Evolutionary conservation across 331 rosid species (phyloP), one percentile per base, ranked within the genome.

Genomic region (Arachis monticola): DNA sequence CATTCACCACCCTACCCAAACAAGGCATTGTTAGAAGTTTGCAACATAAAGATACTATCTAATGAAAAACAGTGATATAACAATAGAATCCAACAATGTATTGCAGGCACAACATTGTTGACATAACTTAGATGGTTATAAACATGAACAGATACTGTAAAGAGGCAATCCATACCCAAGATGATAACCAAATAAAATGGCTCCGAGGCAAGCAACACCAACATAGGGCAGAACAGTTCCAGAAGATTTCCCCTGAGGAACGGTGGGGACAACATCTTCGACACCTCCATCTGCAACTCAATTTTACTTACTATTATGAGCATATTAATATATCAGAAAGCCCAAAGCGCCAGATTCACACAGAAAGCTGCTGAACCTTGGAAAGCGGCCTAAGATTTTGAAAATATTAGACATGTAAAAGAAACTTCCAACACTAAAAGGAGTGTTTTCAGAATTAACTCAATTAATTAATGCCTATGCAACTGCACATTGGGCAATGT

Each of bases 171-270:
- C 75, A 66, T 91, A 94, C 99, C 97, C 99, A 8, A 94, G 91
- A 84, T 94, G 99, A 76, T 94, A 94, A 63, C 99, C 99, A 79
- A 94, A 94, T 79, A 94, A 87, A 79, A 94, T 90, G 70, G 99
- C 99, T 79, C 99, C 99, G 17, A 94, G 93, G 83, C 99, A 94
- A 77, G 99, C 97, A 82, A 94, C 89, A 14, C 97, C 97, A 17
- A 94, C 99, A 81, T 59, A 94, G 27, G 99, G 99, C 75, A 94
- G 86, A 66, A 94, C 99, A 61, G 91, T 85, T 83, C 97, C 99
- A 63, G 97, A 88, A 71, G 99, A 32, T 82, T 87, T 94, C 7
- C 86, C 88, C 30, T 60, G 88, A 76, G 92, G 88, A 80, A 62
- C 78, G 41, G 73, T 10, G 68, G 90, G 86, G 65, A 83, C 70